Percentiles rank a stretch among this genome's conserved stretches.
phyloP scores from a whole-genome alignment of 1,139 yeast genomes.

The Blastobotrys malaysiensis region DNA sequence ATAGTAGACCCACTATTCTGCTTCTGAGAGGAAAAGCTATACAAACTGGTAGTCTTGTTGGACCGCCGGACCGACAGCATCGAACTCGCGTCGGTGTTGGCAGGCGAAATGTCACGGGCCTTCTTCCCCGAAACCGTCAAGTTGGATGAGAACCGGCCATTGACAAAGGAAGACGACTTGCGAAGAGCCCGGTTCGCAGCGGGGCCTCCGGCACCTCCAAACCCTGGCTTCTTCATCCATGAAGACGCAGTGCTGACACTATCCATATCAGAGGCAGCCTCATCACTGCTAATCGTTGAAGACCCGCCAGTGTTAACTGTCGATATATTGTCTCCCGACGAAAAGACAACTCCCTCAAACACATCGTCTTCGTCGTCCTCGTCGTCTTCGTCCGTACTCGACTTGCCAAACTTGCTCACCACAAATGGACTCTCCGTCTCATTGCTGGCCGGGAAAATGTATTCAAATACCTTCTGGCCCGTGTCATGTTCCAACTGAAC shows the following conservation, averaged over 20 bases:
- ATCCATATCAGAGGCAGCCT: background rate
- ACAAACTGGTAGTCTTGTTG: background rate
- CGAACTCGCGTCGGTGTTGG: conserved; percentile 6
- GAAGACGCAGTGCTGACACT: conserved; percentile 3
- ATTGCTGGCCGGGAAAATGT: conserved; percentile 54
- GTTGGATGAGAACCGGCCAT: background rate
- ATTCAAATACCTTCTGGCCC: conserved; percentile 56
- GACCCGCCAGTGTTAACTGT: background rate
- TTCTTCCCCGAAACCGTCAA: conserved; percentile 3
- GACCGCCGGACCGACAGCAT: background rate
- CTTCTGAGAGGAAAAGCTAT: background rate
- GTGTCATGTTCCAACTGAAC: conserved; percentile 68
- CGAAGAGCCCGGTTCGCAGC: conserved; percentile 3
- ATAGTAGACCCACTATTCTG: background rate
- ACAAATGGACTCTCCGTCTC: conserved; percentile 25
- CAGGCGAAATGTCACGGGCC: conserved; percentile 1
- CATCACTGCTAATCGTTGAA: background rate
- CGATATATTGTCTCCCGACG: background rate
- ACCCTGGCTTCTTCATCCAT: background rate
- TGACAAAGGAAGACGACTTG: conserved; percentile 6
- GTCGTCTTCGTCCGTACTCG: conserved; percentile 9
- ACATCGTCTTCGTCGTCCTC: conserved; percentile 10
- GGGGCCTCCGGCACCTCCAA: conserved; percentile 1
- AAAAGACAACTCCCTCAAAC: background rate
- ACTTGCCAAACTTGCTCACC: conserved; percentile 12